These are phyloP conservation scores for Pulveroboletus ravenelii DNA, from an alignment of 768 basidiomycete species.

Conservation along the genomic window DNA sequence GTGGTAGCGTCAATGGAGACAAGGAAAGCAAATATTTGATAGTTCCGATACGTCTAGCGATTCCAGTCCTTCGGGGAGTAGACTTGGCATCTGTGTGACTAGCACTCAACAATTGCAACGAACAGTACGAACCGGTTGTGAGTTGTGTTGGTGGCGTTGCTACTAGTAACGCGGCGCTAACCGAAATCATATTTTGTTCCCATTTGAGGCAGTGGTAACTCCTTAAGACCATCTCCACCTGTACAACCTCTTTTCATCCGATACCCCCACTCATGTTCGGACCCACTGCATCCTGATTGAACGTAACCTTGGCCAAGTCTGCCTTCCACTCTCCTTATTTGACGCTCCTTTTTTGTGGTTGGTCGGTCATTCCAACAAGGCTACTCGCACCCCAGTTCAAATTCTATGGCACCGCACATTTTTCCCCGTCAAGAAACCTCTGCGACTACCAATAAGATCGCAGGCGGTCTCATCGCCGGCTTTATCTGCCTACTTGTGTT, in stretches of 20 bases:
- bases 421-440: constrained; percentile 4
- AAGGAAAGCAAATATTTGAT: background rate
- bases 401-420: constrained; percentile 18
- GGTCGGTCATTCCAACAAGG: background rate
- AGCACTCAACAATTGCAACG: background rate
- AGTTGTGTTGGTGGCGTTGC: background rate
- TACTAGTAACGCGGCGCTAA: constrained; percentile 9
- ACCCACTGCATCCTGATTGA: background rate
- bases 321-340: constrained; percentile 4
- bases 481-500: constrained; percentile 21
- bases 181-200: background rate
- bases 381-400: background rate
- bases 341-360: constrained; percentile 7
- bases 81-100: background rate
- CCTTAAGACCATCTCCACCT: background rate
- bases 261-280: constrained; percentile 3
- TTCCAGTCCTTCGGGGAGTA: background rate
- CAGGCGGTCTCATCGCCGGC: constrained; percentile 38
- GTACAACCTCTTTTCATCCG: background rate
- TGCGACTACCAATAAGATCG: constrained; percentile 34
- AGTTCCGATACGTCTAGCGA: background rate
- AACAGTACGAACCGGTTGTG: too few relatives aligned
- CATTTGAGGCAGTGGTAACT: too few relatives aligned
- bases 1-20: constrained; percentile 24
- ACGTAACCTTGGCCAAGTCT: background rate